Base-by-base conservation (phyloP, 768 basidiomycete genomes). In the Trametes coccinea region DNA sequence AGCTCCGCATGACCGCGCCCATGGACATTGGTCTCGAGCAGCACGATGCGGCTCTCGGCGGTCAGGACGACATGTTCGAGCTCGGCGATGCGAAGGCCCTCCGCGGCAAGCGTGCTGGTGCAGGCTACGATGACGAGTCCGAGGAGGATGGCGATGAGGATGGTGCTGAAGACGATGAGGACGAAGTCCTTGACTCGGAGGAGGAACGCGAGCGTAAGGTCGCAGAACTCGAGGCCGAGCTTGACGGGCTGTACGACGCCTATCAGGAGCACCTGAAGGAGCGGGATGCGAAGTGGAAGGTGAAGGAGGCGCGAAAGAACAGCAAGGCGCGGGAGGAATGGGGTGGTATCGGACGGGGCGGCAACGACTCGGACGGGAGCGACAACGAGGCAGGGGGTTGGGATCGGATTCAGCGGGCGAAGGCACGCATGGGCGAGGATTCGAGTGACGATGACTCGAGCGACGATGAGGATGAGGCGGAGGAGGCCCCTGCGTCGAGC, bases 1-100 rank as follows among this genome's bases (percentile, higher is more conserved):
- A 98, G 72, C 81, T 98, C 48, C 89, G 92, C 71, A 99, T 99
- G 97, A 92, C 91, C 11, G 93, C 94, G 17, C 97, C 97, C n/a
- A 78, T 95, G 66, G 97, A 98, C 68, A 95, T 98, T 65, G 95
- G 95, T 72, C 74, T 95, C 61, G 92, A 94, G 69, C 90, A 90
- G 67, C 80, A 83, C 54, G 94, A 96, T 65, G 77, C 84, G 2
- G 80, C 89, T 16, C 80, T 96, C 16, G 71, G 83, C 27, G 92
- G 91, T 5, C 88, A 90, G 68, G 90, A 88, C 29, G 95, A 98
- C 67, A 78, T 97, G 27, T 98, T 98, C 69, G 93, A 95, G 69
- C 82, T 98, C 44, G 85, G 78, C 51, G 78, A 81, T 46, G 83
- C 86, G 71, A 76, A 73, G 46, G 74, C 75, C 47, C 67, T 78